Base-by-base conservation (phyloP, 129 eudicot species). In the Flaveria trinervia region DNA sequence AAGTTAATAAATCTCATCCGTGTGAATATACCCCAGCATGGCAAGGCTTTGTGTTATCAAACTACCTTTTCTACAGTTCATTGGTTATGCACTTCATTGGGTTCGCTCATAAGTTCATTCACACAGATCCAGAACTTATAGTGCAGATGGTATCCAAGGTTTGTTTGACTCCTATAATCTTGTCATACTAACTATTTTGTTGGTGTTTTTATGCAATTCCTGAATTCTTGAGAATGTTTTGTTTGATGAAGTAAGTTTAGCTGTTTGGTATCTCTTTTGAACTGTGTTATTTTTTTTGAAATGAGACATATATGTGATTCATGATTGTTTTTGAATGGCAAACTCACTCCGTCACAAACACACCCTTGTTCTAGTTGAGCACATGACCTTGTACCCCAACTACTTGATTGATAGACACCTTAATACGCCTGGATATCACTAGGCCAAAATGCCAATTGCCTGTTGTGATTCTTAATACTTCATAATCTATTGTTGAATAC, bases 61-160 rank as follows among this genome's bases (percentile, higher is more conserved):
- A 93, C 79, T 93, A 90, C 81, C 88, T 93, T 30, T 93, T 86
- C 81, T 93, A 93, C 85, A 90, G 92, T 76, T 90, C 98, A 23
- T 81, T 93, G 85, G 98, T 90, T 57, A 85, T 93, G 96, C 98
- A 93, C 79, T 93, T 93, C 74, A 84, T 93, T 77, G 98, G 97
- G 18, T 93, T 90, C 87, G 96, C 98, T 25, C 98, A 93, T 81
- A 93, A 93, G 83, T 90, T 93, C 56, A 87, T 93, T 43, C 98
- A 87, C 71, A 85, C 91, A 1, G 96, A 93, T 75, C 77, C 98
- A 30, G 91, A 88, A 85, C 83, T 80, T 17, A 84, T 93, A 49
- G 84, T 90, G 45, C 92, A 85, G 86, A 90, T 93, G 98, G 86
- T 87, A 75, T 82, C 92, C 25, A 88, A 90, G 98, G 98, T 93